Percentiles rank a stretch among this genome's conserved stretches.
Evolutionary conservation across 176 grass and related monocot genomes (phyloP).

Genomic region (Cocos nucifera): DNA sequence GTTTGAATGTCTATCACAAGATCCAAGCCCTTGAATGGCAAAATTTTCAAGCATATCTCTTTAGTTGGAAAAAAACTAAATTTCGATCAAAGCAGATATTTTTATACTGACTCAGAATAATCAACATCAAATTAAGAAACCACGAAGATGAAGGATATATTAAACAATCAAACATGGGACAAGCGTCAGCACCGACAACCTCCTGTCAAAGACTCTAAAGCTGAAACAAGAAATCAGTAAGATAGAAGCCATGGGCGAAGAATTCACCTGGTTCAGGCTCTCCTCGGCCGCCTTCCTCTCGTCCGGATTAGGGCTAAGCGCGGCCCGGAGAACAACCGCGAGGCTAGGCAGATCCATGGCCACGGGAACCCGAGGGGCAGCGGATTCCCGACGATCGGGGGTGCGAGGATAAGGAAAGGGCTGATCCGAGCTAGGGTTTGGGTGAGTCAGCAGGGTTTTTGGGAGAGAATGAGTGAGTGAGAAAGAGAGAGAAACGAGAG

Average conservation of each 20-base stretch:
- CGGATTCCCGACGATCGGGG: neutral
- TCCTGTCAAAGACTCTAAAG: constrained; percentile 1
- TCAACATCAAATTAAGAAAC: too few relatives aligned
- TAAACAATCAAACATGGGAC: too few relatives aligned
- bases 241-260: neutral
- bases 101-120: too few relatives aligned
- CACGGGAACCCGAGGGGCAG: neutral
- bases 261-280: constrained; percentile 18
- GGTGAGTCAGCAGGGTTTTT: constrained; percentile 14
- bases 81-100: too few relatives aligned
- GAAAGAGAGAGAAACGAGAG: constrained; percentile 9
- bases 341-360: constrained; percentile 17
- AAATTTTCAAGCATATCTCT: too few relatives aligned
- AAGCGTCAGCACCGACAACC: too few relatives aligned
- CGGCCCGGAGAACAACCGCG: constrained; percentile 15
- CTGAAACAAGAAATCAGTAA: neutral
- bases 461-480: constrained; percentile 16
- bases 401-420: neutral
- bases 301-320: constrained; percentile 12
- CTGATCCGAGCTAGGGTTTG: constrained; percentile 2
- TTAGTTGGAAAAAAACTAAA: too few relatives aligned
- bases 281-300: constrained; percentile 16
- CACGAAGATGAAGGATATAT: too few relatives aligned
- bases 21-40: too few relatives aligned
- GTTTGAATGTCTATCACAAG: too few relatives aligned